Evolutionary conservation across 768 basidiomycete genomes (phyloP).

Genomic region (Leccinum fibrillosum): DNA sequence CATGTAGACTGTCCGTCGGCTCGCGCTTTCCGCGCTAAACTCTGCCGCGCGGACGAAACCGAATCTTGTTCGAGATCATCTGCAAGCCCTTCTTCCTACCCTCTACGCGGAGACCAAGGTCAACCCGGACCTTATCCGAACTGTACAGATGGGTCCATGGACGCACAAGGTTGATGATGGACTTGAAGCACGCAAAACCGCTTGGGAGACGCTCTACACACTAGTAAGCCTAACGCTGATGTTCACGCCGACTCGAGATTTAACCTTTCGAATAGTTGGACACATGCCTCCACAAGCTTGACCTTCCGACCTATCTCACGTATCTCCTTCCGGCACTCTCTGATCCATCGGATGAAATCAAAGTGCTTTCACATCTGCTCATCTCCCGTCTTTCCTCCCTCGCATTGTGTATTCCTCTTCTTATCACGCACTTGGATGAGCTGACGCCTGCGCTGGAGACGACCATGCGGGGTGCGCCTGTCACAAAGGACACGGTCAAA

Average conservation of each 20-base stretch:
- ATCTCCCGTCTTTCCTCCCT: slow-evolving; percentile 87
- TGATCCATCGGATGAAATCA: slow-evolving; percentile 95
- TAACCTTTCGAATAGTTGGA: slow-evolving; percentile 57
- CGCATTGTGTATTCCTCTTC: slow-evolving; percentile 34
- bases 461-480: slow-evolving; percentile 84
- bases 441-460: slow-evolving; percentile 80
- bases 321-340: slow-evolving; percentile 78
- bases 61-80: slow-evolving; percentile 83
- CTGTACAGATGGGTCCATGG: slow-evolving; percentile 97
- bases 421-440: slow-evolving; percentile 73
- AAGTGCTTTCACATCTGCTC: slow-evolving; percentile 94
- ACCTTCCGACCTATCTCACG: slow-evolving; percentile 80
- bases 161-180: slow-evolving; percentile 97
- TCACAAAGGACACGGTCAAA: slow-evolving; percentile 95
- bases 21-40: slow-evolving; percentile 88
- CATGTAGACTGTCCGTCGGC: slow-evolving; percentile 78
- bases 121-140: slow-evolving; percentile 77
- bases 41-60: slow-evolving; percentile 95
- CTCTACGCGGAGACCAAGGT: slow-evolving; percentile 84
- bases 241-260: neutral
- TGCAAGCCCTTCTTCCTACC: slow-evolving; percentile 69
- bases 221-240: slow-evolving; percentile 52
- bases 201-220: slow-evolving; percentile 97
- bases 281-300: slow-evolving; percentile 85
- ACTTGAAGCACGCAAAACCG: slow-evolving; percentile 92